Conservation (phyloP, 768 basidiomycete species). For the Leccinum aurantiacum region DNA sequence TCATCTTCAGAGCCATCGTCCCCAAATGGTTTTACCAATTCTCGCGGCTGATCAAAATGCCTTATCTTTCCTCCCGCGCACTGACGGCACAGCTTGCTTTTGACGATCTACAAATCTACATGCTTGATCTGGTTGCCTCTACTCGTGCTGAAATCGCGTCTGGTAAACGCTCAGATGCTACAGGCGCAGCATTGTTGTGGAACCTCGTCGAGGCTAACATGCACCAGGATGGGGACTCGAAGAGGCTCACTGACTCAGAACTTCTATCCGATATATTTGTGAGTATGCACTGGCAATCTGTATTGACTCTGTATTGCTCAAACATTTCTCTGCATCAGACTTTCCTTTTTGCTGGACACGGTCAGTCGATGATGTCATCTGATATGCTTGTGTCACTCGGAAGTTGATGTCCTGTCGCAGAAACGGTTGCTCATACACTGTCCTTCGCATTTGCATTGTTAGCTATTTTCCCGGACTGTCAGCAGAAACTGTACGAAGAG, state of each 20-base stretch:
- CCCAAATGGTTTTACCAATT: constrained; percentile 36
- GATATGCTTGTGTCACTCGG: not conserved
- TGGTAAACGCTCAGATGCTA: constrained; percentile 21
- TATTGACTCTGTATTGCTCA: not conserved
- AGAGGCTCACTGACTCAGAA: constrained; percentile 44
- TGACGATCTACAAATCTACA: constrained; percentile 38
- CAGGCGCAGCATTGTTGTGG: constrained; percentile 40
- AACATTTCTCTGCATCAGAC: constrained; percentile 25
- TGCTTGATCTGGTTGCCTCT: constrained; percentile 41
- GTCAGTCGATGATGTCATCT: constrained; percentile 22
- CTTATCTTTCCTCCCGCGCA: constrained; percentile 35
- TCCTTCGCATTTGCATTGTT: constrained; percentile 44
- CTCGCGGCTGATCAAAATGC: constrained; percentile 31
- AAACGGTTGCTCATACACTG: constrained; percentile 48
- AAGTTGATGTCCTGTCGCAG: constrained; percentile 28
- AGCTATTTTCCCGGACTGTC: constrained; percentile 50
- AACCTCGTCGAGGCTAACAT: constrained; percentile 51
- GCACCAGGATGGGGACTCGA: constrained; percentile 30
- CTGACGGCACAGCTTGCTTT: constrained; percentile 33
- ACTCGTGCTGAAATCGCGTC: constrained; percentile 37
- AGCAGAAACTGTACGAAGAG: constrained; percentile 47
- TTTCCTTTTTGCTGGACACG: constrained; percentile 51
- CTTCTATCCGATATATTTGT: constrained; percentile 51
- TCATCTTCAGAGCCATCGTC: constrained; percentile 32
- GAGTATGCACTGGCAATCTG: constrained; percentile 13